Evolutionary conservation across 768 basidiomycete species (phyloP).

Genomic region (Tricholomella constricta): DNA sequence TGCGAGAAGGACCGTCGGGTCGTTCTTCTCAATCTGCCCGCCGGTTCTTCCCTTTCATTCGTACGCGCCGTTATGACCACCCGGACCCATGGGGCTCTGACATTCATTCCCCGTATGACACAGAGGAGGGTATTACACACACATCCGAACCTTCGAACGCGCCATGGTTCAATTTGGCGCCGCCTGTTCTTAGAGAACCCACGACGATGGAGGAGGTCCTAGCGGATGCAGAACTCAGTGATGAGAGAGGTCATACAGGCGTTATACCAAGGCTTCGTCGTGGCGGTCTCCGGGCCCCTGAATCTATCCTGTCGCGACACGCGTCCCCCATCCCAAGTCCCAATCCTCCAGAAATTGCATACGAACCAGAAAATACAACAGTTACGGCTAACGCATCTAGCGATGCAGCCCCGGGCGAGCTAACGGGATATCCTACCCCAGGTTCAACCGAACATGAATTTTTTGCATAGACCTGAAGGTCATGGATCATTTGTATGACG

Average conservation of each 20-base stretch:
- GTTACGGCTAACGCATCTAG: constrained; percentile 9
- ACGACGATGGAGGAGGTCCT: constrained; percentile 15
- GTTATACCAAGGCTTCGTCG: constrained; percentile 59
- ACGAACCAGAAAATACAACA: neutral
- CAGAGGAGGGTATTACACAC: constrained; percentile 7
- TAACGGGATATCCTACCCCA: constrained; percentile 50
- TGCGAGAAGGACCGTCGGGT: constrained; percentile 23
- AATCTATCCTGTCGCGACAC: constrained; percentile 54
- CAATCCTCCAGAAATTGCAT: constrained; percentile 6
- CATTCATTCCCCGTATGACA: constrained; percentile 12
- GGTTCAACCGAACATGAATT: constrained; percentile 46
- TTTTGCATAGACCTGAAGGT: constrained; percentile 26
- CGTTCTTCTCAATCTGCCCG: constrained; percentile 34
- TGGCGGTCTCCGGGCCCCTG: constrained; percentile 67
- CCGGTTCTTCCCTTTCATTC: constrained; percentile 60
- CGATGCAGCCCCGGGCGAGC: constrained; percentile 25
- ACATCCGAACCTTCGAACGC: constrained; percentile 22
- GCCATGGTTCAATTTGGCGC: constrained; percentile 28
- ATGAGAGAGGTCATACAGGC: constrained; percentile 28
- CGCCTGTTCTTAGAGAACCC: constrained; percentile 18
- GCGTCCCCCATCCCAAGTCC: constrained; percentile 36
- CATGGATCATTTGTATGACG: constrained; percentile 11
- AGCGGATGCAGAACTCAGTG: constrained; percentile 32
- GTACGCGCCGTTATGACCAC: constrained; percentile 43
- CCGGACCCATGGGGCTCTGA: constrained; percentile 27